These are phyloP conservation scores for Microstegium vimineum DNA, from an alignment of 176 grass and related monocot species.

Conservation along the genomic window DNA sequence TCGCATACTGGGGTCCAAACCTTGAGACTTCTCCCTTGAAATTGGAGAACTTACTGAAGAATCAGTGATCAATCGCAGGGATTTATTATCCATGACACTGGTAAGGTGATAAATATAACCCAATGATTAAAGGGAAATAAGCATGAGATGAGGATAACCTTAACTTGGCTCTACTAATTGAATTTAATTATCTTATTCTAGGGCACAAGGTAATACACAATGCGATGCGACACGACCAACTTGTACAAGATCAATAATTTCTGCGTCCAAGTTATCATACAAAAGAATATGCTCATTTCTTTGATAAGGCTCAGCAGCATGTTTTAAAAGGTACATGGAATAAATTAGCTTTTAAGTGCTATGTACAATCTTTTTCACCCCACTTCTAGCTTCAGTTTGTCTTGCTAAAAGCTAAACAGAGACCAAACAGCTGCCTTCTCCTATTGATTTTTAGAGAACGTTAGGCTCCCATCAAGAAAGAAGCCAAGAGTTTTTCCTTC, in stretches of 20 bases:
- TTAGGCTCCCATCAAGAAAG: not conserved
- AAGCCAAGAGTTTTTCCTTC: not conserved
- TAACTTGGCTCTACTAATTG: not conserved
- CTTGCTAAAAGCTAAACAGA: not conserved
- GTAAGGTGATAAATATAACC: conserved; percentile 28
- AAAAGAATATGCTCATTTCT: not conserved
- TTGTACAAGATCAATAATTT: conserved; percentile 1
- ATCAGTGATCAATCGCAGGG: conserved; percentile 86
- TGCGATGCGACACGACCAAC: not conserved
- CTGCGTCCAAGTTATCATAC: not conserved
- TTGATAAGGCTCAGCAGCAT: not conserved
- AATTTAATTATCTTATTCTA: conserved; percentile 1
- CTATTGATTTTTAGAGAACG: not conserved
- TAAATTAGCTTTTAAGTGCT: not conserved
- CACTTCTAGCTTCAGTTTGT: conserved; percentile 19
- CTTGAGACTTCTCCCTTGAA: conserved; percentile 84
- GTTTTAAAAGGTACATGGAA: not conserved
- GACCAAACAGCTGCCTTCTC: not conserved
- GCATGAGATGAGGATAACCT: conserved; percentile 22
- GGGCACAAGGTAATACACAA: not conserved
- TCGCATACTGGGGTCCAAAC: conserved; percentile 75
- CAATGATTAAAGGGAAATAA: conserved; percentile 10
- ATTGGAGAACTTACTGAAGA: conserved; percentile 76
- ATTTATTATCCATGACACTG: conserved; percentile 98
- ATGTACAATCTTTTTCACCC: not conserved